Conservation (phyloP, 768 basidiomycete genomes). For the Russula sp. region DNA sequence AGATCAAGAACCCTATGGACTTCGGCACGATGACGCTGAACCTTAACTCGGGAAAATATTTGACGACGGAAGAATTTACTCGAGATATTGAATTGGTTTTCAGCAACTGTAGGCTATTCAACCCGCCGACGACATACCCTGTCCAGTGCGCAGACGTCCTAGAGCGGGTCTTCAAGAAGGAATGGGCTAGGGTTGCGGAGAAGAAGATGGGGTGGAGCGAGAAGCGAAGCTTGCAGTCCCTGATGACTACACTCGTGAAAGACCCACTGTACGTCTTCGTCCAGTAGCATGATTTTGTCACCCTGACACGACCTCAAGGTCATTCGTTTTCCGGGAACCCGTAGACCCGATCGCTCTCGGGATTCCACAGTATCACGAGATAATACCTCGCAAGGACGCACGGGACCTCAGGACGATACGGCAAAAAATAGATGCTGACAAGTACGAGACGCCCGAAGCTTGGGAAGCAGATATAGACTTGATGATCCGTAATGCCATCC, state of each 20-base stretch:
- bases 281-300: constrained; percentile 12
- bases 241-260: constrained; percentile 62
- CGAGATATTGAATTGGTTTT: constrained; percentile 79
- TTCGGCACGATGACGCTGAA: constrained; percentile 73
- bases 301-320: constrained; percentile 34
- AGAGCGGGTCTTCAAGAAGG: constrained; percentile 71
- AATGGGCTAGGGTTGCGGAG: constrained; percentile 76
- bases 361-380: constrained; percentile 83
- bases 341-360: constrained; percentile 81
- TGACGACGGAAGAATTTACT: constrained; percentile 74
- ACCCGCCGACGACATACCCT: constrained; percentile 73
- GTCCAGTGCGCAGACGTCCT: constrained; percentile 61
- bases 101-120: constrained; percentile 88
- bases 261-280: constrained; percentile 50
- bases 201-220: constrained; percentile 69
- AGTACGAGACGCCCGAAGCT: constrained; percentile 68
- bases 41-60: constrained; percentile 59
- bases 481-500: constrained; percentile 83
- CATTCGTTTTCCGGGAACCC: constrained; percentile 72
- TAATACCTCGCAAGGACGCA: constrained; percentile 79
- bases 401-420: constrained; percentile 82
- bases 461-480: constrained; percentile 82
- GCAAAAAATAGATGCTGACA: constrained; percentile 71
- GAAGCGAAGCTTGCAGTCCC: constrained; percentile 65
- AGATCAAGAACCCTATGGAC: constrained; percentile 92